phyloP scores from a whole-genome alignment of 2,329 filamentous ascomycete species.

The Calonectria pteridis region DNA sequence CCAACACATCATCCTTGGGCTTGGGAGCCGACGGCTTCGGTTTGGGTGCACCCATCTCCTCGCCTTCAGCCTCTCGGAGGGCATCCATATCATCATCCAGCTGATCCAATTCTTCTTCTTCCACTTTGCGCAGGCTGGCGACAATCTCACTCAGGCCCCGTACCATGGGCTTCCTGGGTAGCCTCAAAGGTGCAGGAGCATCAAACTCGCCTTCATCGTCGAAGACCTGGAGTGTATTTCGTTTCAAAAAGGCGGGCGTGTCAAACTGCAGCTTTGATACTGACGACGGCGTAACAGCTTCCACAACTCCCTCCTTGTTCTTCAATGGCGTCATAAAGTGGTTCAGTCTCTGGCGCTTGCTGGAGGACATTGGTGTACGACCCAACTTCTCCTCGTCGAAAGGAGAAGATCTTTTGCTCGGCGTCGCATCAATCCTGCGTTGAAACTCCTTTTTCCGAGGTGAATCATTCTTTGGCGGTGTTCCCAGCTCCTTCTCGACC shows the following conservation, averaged over 20 bases:
- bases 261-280: conserved; percentile 70
- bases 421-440: conserved; percentile 54
- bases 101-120: conserved; percentile 66
- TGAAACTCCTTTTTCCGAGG: conserved; percentile 36
- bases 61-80: conserved; percentile 76
- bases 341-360: conserved; percentile 72
- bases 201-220: conserved; percentile 67
- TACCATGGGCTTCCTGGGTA: conserved; percentile 72
- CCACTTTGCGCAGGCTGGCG: conserved; percentile 75
- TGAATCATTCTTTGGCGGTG: conserved; percentile 60
- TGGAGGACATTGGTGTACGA: conserved; percentile 66
- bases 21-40: conserved; percentile 38
- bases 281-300: conserved; percentile 60
- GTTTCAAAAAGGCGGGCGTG: conserved; percentile 78
- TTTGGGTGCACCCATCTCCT: conserved; percentile 45
- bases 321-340: conserved; percentile 75
- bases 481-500: conserved; percentile 61
- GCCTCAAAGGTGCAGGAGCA: conserved; percentile 61
- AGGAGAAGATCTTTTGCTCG: conserved; percentile 57
- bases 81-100: conserved; percentile 82
- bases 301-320: conserved; percentile 55
- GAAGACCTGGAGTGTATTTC: conserved; percentile 61
- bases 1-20: conserved; percentile 53
- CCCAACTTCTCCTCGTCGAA: conserved; percentile 52
- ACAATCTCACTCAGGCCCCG: conserved; percentile 82